Base-by-base conservation (phyloP, 148 eudicot species). In the Cornus controversa region DNA sequence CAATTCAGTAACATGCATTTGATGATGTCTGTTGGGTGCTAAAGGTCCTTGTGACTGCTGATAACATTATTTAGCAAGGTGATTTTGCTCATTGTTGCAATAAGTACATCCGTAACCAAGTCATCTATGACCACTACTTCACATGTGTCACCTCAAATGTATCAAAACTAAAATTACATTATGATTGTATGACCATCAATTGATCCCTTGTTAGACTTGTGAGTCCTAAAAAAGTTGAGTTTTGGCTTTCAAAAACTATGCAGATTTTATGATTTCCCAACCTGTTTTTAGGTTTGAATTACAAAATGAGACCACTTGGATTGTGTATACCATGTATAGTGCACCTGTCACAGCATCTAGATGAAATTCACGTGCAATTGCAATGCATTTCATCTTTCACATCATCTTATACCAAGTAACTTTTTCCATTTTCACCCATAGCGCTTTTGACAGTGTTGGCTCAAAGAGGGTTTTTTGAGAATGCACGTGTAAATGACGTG, bases 401-500 rank as follows among this genome's bases (percentile, higher is more conserved):
- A 27, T 77, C 57, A 10, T 14, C 36, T 74, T 24, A 24, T 75
- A 24, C 9, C 40, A 24, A 18, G 18, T 71, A 24, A 60, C 27
- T 27, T 26, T 74, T 63, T 67, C 28, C 67, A 70, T 31, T 50
- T 82, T 84, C 85, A 6, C 47, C 42, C 86, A 87, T 74, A 96
- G 99, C 97, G 57, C 90, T 96, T 64, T 60, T 96, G 87, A 92
- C 88, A 36, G 95, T 91, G 69, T 79, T 93, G 83, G 93, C 87
- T 72, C 90, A 87, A 79, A 85, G 93, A 85, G 95, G 99, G 63
- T 84, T 89, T 85, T 87, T 93, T 79, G 82, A 87, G 78, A 80
- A 75, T 82, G 86, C 84, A 78, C 80, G 80, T 80, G 78, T 79
- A 74, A 87, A 82, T 84, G 89, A 86, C 45, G 25, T 80, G 37